These are phyloP conservation scores for Triticum dicoccoides DNA, from an alignment of 176 grass and related monocot genomes.

Conservation along the genomic window DNA sequence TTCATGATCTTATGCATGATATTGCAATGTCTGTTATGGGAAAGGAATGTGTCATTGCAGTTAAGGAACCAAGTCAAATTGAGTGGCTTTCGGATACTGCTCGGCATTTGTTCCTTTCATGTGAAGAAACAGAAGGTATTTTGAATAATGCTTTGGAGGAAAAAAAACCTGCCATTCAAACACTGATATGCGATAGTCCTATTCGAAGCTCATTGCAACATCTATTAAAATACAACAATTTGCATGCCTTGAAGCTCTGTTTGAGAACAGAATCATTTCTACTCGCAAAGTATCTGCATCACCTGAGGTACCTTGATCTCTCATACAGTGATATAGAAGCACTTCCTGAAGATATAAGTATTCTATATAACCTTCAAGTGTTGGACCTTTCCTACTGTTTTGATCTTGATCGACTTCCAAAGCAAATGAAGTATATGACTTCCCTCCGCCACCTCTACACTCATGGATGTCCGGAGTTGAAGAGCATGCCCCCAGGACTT, in stretches of 20 bases:
- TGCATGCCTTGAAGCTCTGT: no score
- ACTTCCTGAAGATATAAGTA: no score
- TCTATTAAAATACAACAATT: not conserved
- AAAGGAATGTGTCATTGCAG: not conserved
- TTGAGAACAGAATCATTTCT: no score
- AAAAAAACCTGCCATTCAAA: not conserved
- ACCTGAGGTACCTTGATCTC: no score
- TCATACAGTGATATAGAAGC: accelerated
- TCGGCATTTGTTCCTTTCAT: not conserved
- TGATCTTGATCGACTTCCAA: no score
- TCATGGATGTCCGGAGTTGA: no score
- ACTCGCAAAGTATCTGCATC: no score
- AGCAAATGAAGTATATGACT: no score
- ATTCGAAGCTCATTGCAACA: accelerated
- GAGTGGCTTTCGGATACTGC: not conserved
- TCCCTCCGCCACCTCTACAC: no score
- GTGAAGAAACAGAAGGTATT: not conserved
- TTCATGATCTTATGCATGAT: not conserved
- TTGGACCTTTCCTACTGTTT: no score
- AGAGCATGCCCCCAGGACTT: no score
- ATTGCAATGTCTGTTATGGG: not conserved
- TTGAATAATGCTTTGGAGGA: not conserved
- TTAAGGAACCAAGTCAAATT: not conserved
- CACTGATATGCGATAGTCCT: not conserved
- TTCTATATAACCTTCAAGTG: no score